Percentiles rank a stretch among this genome's conserved stretches.
phyloP scores from a whole-genome alignment of 441 rosid species.

The Pelargonium citronellum region DNA sequence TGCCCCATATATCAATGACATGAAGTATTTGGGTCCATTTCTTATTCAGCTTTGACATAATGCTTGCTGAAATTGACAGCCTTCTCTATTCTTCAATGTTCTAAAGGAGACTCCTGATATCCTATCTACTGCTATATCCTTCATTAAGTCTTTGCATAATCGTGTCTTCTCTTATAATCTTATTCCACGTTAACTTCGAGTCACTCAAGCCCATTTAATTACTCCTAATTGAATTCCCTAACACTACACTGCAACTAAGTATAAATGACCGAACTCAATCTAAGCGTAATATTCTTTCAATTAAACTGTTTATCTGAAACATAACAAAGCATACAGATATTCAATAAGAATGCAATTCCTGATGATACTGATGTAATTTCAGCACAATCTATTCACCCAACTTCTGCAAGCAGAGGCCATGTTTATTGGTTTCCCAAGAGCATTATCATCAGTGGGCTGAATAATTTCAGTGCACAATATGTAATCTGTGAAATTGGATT shows the following conservation, averaged over 20 bases:
- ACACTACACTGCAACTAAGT: background rate
- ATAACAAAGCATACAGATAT: background rate
- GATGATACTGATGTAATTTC: background rate
- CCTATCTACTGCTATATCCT: no score
- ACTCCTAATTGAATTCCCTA: no score
- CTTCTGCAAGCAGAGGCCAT: background rate
- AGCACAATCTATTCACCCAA: background rate
- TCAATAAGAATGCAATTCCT: background rate
- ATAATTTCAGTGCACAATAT: background rate
- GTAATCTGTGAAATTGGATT: background rate
- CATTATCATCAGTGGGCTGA: background rate
- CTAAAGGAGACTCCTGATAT: background rate
- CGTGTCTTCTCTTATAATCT: background rate
- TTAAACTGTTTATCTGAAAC: background rate
- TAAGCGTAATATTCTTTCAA: background rate
- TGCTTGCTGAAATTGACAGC: no score
- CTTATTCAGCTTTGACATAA: background rate
- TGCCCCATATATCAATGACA: background rate
- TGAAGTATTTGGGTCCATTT: background rate
- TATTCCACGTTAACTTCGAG: background rate
- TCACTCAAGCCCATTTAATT: no score
- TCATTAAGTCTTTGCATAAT: background rate
- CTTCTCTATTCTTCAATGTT: background rate
- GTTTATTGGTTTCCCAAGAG: background rate
- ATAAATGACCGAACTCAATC: background rate